Percentiles rank a stretch among this genome's conserved stretches.
Evolutionary conservation across 73 alveolate species (phyloP).

Genomic region (Stentor coeruleus): DNA sequence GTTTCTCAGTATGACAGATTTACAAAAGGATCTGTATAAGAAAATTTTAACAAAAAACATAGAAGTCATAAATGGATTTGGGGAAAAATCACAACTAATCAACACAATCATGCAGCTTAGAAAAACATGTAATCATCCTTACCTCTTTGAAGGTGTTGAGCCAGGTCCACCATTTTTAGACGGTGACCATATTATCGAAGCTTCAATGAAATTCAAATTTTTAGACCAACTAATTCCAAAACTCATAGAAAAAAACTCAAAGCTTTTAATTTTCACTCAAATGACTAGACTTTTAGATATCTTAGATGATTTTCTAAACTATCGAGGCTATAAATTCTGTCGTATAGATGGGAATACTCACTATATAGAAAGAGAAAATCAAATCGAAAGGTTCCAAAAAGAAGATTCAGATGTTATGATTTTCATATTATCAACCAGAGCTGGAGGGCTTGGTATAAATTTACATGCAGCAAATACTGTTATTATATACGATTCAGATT

Average conservation of each 20-base stretch:
- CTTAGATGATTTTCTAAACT: conserved; percentile 82
- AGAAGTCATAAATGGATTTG: conserved; percentile 44
- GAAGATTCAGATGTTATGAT: conserved; percentile 74
- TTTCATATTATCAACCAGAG: conserved; percentile 89
- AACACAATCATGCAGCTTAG: conserved; percentile 92
- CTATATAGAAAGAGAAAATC: conserved; percentile 69
- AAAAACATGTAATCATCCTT: conserved; percentile 97
- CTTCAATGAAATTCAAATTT: conserved; percentile 87
- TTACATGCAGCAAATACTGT: conserved; percentile 95
- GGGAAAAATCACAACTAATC: conserved; percentile 37
- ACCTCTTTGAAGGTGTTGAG: conserved; percentile 85
- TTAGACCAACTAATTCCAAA: conserved; percentile 88
- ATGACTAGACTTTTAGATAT: conserved; percentile 97
- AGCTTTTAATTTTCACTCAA: conserved; percentile 93
- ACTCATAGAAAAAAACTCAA: conserved; percentile 75
- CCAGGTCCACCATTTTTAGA: conserved; percentile 92
- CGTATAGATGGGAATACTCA: conserved; percentile 88
- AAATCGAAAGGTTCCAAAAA: conserved; percentile 86
- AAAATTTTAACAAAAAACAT: conserved; percentile 81
- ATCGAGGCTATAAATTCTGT: conserved; percentile 65
- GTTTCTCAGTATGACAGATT: conserved; percentile 76
- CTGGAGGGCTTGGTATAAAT: conserved; percentile 98
- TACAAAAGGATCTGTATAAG: conserved; percentile 81
- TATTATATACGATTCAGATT: conserved; percentile 93
- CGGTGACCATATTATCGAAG: conserved; percentile 89